phyloP scores from a whole-genome alignment of 2,329 filamentous ascomycete genomes.

The Alternaria sp. region DNA sequence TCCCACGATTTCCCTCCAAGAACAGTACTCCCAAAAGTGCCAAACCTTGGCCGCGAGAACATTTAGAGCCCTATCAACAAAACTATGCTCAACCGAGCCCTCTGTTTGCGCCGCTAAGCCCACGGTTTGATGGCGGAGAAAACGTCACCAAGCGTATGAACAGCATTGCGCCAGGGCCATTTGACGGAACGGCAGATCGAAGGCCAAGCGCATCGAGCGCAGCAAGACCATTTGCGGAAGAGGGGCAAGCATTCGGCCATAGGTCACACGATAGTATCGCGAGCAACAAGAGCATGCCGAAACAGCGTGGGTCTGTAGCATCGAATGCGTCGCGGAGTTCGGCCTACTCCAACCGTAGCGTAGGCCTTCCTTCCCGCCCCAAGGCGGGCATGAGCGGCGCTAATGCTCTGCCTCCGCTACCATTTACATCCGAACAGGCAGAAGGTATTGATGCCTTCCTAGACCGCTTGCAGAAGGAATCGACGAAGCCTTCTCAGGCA shows the following conservation, averaged over 20 bases:
- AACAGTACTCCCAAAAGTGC: slow-evolving; percentile 36
- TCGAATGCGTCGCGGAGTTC: slow-evolving; percentile 47
- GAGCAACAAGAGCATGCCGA: slow-evolving; percentile 40
- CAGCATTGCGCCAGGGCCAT: slow-evolving; percentile 71
- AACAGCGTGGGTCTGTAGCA: slow-evolving; percentile 39
- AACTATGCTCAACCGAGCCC: slow-evolving; percentile 47
- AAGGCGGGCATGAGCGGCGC: slow-evolving; percentile 28
- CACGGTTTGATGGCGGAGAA: slow-evolving; percentile 53
- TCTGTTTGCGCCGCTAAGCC: slow-evolving; percentile 60
- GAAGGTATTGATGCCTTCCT: slow-evolving; percentile 53
- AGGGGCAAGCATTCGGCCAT: slow-evolving; percentile 43
- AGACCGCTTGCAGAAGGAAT: slow-evolving; percentile 48
- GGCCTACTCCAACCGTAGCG: slow-evolving; percentile 40
- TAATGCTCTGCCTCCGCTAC: slow-evolving; percentile 34
- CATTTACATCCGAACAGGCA: slow-evolving; percentile 30
- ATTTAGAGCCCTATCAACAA: slow-evolving; percentile 39
- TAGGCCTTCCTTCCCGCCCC: slow-evolving; percentile 36
- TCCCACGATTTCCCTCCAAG: slow-evolving; percentile 62
- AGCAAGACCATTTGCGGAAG: slow-evolving; percentile 35
- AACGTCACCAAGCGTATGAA: slow-evolving; percentile 69
- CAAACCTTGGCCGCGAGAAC: slow-evolving; percentile 34
- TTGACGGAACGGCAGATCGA: slow-evolving; percentile 58
- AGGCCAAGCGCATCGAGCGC: slow-evolving; percentile 49
- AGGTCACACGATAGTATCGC: slow-evolving; percentile 47
- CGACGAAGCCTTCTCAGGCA: slow-evolving; percentile 28